Evolutionary conservation across 768 basidiomycete genomes (phyloP), one percentile per base, ranked within the genome.

Genomic region (Russula brevipes): DNA sequence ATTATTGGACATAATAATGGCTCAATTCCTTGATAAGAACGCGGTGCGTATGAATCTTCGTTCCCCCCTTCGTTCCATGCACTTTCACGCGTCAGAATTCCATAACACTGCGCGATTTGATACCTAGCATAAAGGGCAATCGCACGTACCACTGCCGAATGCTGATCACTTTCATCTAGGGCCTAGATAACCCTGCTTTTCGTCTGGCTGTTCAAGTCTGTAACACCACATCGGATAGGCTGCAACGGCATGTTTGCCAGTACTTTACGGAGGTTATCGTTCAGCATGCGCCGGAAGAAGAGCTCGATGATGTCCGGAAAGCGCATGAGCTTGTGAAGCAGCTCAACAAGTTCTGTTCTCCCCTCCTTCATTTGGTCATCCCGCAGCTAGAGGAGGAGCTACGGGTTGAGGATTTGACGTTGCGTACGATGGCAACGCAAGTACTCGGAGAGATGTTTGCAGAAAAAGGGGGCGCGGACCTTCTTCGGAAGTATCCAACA

Each of bases 361-460:
- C 82, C 8, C 78, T 98, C 14, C 78, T 98, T 1, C 86, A 91
- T 70, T 93, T 89, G 72, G 94, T 98, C 53, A 87, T 98, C 31
- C 95, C 96, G 0, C 89, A 94, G 60, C 83, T 98, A 17, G 94
- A 96, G 72, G 90, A 94, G 66, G 93, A 97, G 70, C 79, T 98
- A 5, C 84, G 85, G 30, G 86, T 88, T 4, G 90, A 92, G 66
- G 83, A 89, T 42, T 70, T 85, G 2, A 79, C 81, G 36, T 77
- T 94, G 3, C 82, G 97, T 41, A 69, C 84, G 16, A 83, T 97
- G 66, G 91, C 88, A n/a, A 94, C 94, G 0, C 84, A 89, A 68
- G 87, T 85, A 0, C 80, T 98, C 1, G 97, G 94, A 0, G 86
- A 88, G 64, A 96, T 99, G 89, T 96, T 91, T 70, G 85, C 85